Percentiles rank a stretch among this genome's conserved stretches.
Evolutionary conservation across 179 eudicot species (phyloP).

Genomic region (Silene vulgaris): DNA sequence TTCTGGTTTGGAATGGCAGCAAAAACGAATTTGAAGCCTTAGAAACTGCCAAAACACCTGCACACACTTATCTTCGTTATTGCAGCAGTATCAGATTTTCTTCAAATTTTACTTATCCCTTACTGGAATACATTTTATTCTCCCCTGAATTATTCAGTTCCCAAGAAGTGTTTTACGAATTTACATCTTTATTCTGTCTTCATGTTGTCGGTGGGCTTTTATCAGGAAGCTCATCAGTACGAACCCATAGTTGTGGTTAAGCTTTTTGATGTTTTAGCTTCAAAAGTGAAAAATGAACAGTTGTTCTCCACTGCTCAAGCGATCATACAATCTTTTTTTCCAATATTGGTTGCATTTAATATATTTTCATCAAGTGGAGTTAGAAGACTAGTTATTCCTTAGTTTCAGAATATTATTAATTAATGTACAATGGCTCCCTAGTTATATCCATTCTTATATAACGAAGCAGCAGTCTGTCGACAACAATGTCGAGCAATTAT

Average conservation of each 20-base stretch:
- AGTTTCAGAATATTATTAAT: not conserved
- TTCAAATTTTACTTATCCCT: conserved; percentile 22
- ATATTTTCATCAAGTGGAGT: not conserved
- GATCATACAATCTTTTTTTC: not conserved
- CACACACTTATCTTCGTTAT: conserved; percentile 67
- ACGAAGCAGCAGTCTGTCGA: not conserved
- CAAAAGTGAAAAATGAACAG: not conserved
- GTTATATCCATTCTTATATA: not conserved
- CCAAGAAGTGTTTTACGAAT: not conserved
- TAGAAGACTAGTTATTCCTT: not conserved
- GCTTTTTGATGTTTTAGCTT: not conserved
- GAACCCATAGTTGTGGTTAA: not conserved
- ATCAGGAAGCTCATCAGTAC: conserved; percentile 4
- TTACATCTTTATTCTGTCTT: conserved; percentile 7
- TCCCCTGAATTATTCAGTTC: conserved; percentile 9
- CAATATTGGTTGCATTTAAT: conserved; percentile 1
- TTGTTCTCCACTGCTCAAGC: not conserved
- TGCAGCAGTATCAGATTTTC: conserved; percentile 33
- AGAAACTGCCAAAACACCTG: conserved; percentile 62
- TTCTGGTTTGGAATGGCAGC: conserved; percentile 48
- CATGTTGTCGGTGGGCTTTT: not conserved
- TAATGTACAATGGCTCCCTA: not conserved
- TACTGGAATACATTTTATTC: conserved; percentile 16
- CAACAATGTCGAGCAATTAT: not conserved
- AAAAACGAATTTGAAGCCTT: conserved; percentile 52